phyloP scores from a whole-genome alignment of 2,329 filamentous ascomycete genomes.

The Xenosphaeropsis pyriputrescens region DNA sequence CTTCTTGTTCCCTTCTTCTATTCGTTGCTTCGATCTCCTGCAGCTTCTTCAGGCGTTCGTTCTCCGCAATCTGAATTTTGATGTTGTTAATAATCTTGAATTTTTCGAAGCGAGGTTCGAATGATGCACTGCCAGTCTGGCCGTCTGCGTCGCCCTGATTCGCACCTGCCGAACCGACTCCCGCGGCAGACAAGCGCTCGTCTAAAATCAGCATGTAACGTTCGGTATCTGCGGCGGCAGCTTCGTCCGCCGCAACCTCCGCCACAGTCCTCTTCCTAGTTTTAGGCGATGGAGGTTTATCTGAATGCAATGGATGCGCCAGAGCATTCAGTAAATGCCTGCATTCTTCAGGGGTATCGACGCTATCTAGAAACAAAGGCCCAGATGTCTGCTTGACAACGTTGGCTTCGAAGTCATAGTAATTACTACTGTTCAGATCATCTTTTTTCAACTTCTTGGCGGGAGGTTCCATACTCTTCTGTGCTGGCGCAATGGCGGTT shows the following conservation, averaged over 20 bases:
- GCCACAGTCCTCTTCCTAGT: conserved; percentile 85
- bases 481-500: conserved; percentile 23
- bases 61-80: conserved; percentile 61
- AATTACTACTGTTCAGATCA: conserved; percentile 59
- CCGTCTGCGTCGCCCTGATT: conserved; percentile 56
- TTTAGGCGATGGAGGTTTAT: conserved; percentile 70
- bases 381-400: conserved; percentile 61
- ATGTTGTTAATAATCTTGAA: conserved; percentile 89
- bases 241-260: conserved; percentile 90
- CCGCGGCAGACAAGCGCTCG: conserved; percentile 55
- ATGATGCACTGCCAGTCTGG: conserved; percentile 54
- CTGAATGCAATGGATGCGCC: conserved; percentile 63
- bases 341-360: conserved; percentile 51
- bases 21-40: conserved; percentile 27
- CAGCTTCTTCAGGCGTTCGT: conserved; percentile 60
- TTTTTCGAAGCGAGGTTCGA: conserved; percentile 75
- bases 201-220: conserved; percentile 88
- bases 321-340: conserved; percentile 58
- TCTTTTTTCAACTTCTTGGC: conserved; percentile 55
- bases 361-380: conserved; percentile 65
- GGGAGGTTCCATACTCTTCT: conserved; percentile 38
- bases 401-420: conserved; percentile 62
- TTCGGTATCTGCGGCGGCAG: conserved; percentile 75
- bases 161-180: conserved; percentile 38
- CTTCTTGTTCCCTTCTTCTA: conserved; percentile 30